Base-by-base conservation (phyloP, 2,329 filamentous ascomycete species). In the Arachnopeziza araneosa region DNA sequence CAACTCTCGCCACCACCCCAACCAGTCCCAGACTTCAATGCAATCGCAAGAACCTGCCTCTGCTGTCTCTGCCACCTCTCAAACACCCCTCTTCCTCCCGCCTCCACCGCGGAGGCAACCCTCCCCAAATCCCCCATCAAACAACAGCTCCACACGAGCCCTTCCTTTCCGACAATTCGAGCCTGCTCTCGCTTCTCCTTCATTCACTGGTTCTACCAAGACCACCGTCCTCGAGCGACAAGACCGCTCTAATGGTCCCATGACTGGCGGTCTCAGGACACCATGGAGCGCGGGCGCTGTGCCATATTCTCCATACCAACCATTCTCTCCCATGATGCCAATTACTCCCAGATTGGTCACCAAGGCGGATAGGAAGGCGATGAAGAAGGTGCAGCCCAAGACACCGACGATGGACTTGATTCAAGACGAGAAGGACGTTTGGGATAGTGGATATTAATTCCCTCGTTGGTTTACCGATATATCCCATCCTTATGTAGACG, bases 261-360 rank as follows among this genome's bases (percentile, higher is more conserved):
- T 62, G 19, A 80, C 79, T 0, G 83, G 81, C 0, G 84, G 82
- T 0, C 77, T 84, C 24, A 82, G 81, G 52, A 88, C 85, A 2
- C 89, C 88, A 0, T 83, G 78, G 71, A 85, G 81, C 1, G 84
- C 82, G 4, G 79, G 78, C 23, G 80, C 84, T 1, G 82, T 86
- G 23, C 89, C 89, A 1, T 93, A 93, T 73, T 85, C 83, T 58
- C 88, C 90, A 0, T 93, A 93, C 67, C 90, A 93, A 77, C 90
- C 90, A 0, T 90, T 87, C 71, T 89, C 87, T 7, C 88, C 89
- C 1, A 79, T 90, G 54, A 81, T 91, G 55, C 90, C 90, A 1
- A 83, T 93, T 54, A 92, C 90, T 30, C 89, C 90, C n/a, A 84
- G 83, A 22, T 75, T 93, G 53, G 85, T 90, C 19, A 90, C 85